A percentile compares a stretch with the other conserved stretches of the same genome.
Evolutionary conservation across 768 basidiomycete genomes (phyloP).

Genomic region (Imleria badia): DNA sequence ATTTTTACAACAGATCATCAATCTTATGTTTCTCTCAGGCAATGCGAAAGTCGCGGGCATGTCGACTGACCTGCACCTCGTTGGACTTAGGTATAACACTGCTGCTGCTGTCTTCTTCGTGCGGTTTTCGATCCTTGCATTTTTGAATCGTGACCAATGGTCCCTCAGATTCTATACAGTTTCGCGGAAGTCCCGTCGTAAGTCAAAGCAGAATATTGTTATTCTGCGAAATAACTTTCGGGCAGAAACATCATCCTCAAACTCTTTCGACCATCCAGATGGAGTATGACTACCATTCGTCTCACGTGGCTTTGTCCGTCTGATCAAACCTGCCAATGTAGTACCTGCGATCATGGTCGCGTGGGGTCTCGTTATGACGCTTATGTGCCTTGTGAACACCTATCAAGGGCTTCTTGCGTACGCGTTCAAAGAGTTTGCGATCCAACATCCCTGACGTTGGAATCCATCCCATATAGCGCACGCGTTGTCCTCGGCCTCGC

Average conservation of each 20-base stretch:
- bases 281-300: conserved; percentile 26
- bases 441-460: neutral
- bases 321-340: conserved; percentile 24
- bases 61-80: conserved; percentile 36
- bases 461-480: conserved; percentile 22
- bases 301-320: neutral
- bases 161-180: conserved; percentile 35
- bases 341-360: conserved; percentile 40
- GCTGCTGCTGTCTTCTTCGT: conserved; percentile 42
- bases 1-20: neutral
- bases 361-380: conserved; percentile 40
- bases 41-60: conserved; percentile 48
- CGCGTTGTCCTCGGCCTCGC: conserved; percentile 46
- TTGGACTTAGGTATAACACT: conserved; percentile 36
- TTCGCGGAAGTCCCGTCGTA: conserved; percentile 40
- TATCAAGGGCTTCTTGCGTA: conserved; percentile 33
- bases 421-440: conserved; percentile 2
- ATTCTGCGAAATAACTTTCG: conserved; percentile 1
- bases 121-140: neutral
- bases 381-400: conserved; percentile 39
- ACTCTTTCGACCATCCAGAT: conserved; percentile 36
- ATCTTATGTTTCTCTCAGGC: conserved; percentile 24
- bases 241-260: conserved; percentile 39
- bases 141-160: neutral
- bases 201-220: conserved; percentile 4